Percentiles rank a stretch among this genome's conserved stretches.
phyloP scores from a whole-genome alignment of 495 filamentous ascomycete species.

The Penicillium cosmopolitanum region DNA sequence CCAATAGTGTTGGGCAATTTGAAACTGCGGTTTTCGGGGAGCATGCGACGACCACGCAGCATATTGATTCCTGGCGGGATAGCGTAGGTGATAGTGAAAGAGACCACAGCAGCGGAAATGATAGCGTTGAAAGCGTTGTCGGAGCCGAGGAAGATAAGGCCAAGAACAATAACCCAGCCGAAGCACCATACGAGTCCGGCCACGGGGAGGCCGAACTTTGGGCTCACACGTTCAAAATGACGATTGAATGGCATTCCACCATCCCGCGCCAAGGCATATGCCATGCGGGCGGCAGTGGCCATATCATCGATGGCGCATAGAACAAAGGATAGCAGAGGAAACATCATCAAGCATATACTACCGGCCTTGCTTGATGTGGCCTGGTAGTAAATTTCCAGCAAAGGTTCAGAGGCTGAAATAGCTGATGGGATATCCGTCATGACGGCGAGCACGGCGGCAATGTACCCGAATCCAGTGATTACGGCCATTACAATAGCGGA shows the following conservation, averaged over 20 bases:
- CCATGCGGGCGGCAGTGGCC: neutral
- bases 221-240: neutral
- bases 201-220: neutral
- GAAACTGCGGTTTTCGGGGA: neutral
- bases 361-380: neutral
- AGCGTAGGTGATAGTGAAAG: neutral
- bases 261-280: neutral
- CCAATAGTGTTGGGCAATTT: neutral
- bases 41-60: neutral
- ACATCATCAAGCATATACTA: neutral
- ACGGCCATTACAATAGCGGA: neutral
- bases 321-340: neutral
- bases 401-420: neutral
- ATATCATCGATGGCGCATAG: neutral
- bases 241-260: neutral
- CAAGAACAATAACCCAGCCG: neutral
- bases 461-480: neutral
- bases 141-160: neutral
- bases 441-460: neutral
- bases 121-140: neutral
- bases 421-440: neutral
- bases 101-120: neutral
- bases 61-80: neutral
- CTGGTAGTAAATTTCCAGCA: neutral
- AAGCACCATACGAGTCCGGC: neutral